Evolutionary conservation across 495 filamentous ascomycete genomes (phyloP).

Genomic region (Penicillium mononematosum): DNA sequence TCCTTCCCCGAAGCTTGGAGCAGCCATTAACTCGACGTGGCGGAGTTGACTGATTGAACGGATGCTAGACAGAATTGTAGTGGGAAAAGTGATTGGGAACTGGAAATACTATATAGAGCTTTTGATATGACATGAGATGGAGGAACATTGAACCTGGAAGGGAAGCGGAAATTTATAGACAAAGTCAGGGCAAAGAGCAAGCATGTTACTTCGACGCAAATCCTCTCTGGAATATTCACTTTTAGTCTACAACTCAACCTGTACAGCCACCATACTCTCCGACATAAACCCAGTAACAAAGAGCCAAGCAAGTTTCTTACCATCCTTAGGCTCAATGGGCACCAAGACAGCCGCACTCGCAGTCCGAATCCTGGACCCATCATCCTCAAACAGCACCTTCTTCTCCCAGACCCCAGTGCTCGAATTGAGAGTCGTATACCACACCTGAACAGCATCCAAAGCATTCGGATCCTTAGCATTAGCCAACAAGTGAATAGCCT

Average conservation of each 20-base stretch:
- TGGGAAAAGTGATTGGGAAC: not conserved
- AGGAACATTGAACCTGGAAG: not conserved
- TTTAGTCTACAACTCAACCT: conserved; percentile 48
- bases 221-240: too few species aligned
- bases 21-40: too few species aligned
- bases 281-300: conserved; percentile 59
- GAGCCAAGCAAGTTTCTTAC: conserved; percentile 52
- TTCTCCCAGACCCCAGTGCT: conserved; percentile 37
- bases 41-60: too few species aligned
- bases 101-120: not conserved
- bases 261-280: conserved; percentile 51
- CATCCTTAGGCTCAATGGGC: conserved; percentile 43
- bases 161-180: not conserved
- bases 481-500: conserved; percentile 33
- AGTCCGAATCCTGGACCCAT: conserved; percentile 50
- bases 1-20: too few species aligned
- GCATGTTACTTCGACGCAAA: not conserved
- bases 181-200: not conserved
- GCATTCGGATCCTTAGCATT: conserved; percentile 39
- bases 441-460: conserved; percentile 47
- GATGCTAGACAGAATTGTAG: too few species aligned
- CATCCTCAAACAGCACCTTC: conserved; percentile 57
- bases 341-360: conserved; percentile 55
- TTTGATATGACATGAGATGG: too few species aligned
- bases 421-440: conserved; percentile 36